Base-by-base conservation (phyloP, 1,284 basidiomycete species). In the Leccinum laetum region DNA sequence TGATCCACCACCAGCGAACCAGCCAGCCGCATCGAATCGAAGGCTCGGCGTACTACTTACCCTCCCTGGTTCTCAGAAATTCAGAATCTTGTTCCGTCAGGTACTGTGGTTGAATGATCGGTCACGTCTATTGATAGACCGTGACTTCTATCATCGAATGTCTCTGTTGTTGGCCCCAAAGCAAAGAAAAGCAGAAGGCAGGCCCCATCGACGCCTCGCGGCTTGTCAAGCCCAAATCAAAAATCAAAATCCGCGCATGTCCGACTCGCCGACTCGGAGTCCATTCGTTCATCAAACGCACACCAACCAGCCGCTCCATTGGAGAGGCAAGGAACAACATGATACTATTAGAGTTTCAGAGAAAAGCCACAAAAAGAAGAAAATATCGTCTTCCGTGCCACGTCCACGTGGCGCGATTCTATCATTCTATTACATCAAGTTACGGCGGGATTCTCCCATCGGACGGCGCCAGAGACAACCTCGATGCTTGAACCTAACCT, bases 361-460 rank as follows among this genome's bases (percentile, higher is more conserved):
- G 21, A 49, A 53, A 52, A 53, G 24, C 52, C 24, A 53, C 4
- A 53, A 53, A 24, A 53, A 66, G 55, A 61, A 55, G 13, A 57
- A 18, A 13, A 32, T 21, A 9, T 39, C 41, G 35, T 58, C 65
- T 53, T 29, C 41, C 62, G 21, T 29, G 61, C 41, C 63, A 62
- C 21, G 60, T 65, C 62, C 73, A 65, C 63, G 58, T 64, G 64
- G 61, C 49, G 16, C 24, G 37, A 61, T 69, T 74, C 68, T 68
- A 74, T 74, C 65, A 21, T 53, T 24, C 52, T 53, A 53, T 53
- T 24, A 52, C 49, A 49, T 49, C 16, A 13, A 49, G 18, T 49
- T 13, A 46, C 44, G 46, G 18, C 18, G 49, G 18, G 66, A 70
- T 73, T 68, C 66, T 53, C 75, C 72, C 21, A 65, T 59, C 18